Evolutionary conservation across 73 alveolate genomes (phyloP).

Genomic region (Paramecium biaurelia): DNA sequence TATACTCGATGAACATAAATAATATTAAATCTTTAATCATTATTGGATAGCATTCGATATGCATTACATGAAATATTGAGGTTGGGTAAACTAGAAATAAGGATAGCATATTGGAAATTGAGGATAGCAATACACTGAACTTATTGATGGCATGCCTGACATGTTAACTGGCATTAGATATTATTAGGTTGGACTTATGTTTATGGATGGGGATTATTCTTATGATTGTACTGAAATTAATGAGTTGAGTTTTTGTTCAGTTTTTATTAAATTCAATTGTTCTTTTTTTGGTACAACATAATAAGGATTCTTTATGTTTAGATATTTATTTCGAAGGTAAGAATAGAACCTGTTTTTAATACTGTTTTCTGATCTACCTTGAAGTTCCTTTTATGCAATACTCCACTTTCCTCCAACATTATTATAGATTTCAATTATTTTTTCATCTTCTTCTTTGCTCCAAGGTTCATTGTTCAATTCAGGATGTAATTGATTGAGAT

Average conservation of each 20-base stretch:
- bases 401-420: constrained; percentile 93
- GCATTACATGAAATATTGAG: neutral
- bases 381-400: constrained; percentile 80
- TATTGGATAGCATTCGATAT: neutral
- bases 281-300: constrained; percentile 25
- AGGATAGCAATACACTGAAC: neutral
- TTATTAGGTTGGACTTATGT: neutral
- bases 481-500: neutral
- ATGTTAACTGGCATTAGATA: neutral
- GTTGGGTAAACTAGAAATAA: neutral
- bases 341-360: constrained; percentile 88
- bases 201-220: neutral
- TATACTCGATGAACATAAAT: neutral
- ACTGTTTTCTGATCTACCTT: constrained; percentile 96
- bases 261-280: neutral
- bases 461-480: constrained; percentile 22
- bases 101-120: neutral
- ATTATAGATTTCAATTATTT: constrained; percentile 37
- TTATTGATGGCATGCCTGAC: neutral
- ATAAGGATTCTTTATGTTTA: constrained; percentile 42
- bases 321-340: constrained; percentile 50
- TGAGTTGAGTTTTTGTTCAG: neutral
- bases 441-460: constrained; percentile 6
- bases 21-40: neutral
- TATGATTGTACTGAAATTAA: neutral